Percentiles rank a stretch among this genome's conserved stretches.
Conservation (phyloP, 2,329 filamentous ascomycete genomes). For the Rugonectria rugulosa region DNA sequence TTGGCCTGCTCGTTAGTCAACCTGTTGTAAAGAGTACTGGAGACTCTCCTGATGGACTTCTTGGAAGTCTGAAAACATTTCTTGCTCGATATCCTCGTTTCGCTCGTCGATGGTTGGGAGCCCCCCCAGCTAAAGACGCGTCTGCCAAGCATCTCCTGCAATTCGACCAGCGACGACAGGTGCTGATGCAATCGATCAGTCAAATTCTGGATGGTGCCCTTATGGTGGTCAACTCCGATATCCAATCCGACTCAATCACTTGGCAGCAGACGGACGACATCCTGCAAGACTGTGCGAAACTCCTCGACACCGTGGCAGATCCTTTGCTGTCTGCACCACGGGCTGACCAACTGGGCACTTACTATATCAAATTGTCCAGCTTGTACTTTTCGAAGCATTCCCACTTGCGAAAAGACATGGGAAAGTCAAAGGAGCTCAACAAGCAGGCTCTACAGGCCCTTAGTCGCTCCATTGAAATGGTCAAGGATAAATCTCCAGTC, state of each 20-base stretch:
- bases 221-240: constrained; percentile 60
- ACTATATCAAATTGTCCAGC: constrained; percentile 73
- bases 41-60: constrained; percentile 31
- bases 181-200: constrained; percentile 59
- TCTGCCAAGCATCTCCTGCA: constrained; percentile 65
- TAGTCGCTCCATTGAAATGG: constrained; percentile 68
- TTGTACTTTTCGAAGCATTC: constrained; percentile 73
- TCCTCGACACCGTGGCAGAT: constrained; percentile 62
- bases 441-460: constrained; percentile 63
- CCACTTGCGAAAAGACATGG: constrained; percentile 54
- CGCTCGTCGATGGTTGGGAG: constrained; percentile 67
- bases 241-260: constrained; percentile 54
- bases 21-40: constrained; percentile 26
- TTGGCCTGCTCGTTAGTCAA: constrained; percentile 53
- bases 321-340: constrained; percentile 40
- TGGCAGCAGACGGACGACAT: constrained; percentile 66
- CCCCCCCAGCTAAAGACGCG: constrained; percentile 58
- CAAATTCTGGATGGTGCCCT: constrained; percentile 68
- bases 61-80: constrained; percentile 60
- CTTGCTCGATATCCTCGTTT: constrained; percentile 68
- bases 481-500: constrained; percentile 59
- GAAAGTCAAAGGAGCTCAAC: constrained; percentile 46
- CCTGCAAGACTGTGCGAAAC: constrained; percentile 61
- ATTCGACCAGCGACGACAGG: constrained; percentile 66
- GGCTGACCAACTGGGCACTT: constrained; percentile 49